Base-by-base conservation (phyloP, 306 rosid genomes). In the Calophaca sinica region DNA sequence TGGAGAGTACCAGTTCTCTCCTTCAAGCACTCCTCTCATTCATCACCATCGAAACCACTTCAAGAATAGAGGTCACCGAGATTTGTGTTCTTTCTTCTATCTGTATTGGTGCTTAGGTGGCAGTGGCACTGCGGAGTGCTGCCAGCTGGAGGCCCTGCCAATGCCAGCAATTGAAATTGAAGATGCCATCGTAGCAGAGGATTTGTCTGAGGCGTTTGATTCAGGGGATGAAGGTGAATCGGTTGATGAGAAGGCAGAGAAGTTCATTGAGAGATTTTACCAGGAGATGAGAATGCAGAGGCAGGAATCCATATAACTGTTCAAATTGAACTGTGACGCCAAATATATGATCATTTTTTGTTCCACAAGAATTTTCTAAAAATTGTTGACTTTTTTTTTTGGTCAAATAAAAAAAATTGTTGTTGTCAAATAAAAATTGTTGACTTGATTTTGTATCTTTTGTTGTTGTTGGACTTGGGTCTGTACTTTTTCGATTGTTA, bases 201-300 rank as follows among this genome's bases (percentile, higher is more conserved):
- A 61, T 79, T 51, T 79, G 26, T 20, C 1, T 20, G 26, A 20
- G 26, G 26, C 26, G 61, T 32, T 77, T 20, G 85, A 80, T 68
- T 80, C 81, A 65, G 77, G 33, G 9, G 82, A 62, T 46, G 93
- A 83, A 62, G 87, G 74, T 36, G 93, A 81, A 55, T 86, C 97
- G 5, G 82, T 91, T 73, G 96, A 89, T 70, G 68, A 79, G 76
- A 85, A 80, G 54, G 96, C 97, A 4, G 91, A 89, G 85, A 81
- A 48, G 70, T 91, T 91, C 72, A 91, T 91, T 15, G 54, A 86
- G 76, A 91, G 78, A 33, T 91, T 89, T 73, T 91, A 91, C 3
- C 85, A 72, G 9, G 82, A 87, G 65, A 91, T 89, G 80, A 86
- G 79, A 78, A 74, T 89, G 85, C 90, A 89, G 84, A 86, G 83